Evolutionary conservation across 169 alveolate genomes (phyloP).

Genomic region (Plasmodium gallinaceum): DNA sequence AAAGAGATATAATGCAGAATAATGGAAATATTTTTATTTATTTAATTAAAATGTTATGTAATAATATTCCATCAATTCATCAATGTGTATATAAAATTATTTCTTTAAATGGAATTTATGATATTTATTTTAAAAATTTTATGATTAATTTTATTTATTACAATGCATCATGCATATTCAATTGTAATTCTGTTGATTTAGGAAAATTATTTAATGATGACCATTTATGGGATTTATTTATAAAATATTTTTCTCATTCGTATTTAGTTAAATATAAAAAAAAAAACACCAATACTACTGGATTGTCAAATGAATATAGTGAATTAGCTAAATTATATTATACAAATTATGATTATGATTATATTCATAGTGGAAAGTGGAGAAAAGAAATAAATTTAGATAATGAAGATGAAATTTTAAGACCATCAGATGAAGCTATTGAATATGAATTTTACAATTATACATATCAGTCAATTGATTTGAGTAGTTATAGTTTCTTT

Average conservation of each 20-base stretch:
- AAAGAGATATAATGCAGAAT: slow-evolving; percentile 61
- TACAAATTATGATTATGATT: slow-evolving; percentile 48
- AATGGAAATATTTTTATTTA: slow-evolving; percentile 49
- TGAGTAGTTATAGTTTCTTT: slow-evolving; percentile 45
- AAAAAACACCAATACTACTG: not conserved
- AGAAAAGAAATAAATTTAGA: slow-evolving; percentile 43
- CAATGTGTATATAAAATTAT: slow-evolving; percentile 66
- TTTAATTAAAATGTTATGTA: slow-evolving; percentile 48
- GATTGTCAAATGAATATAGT: slow-evolving; percentile 6
- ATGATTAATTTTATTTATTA: slow-evolving; percentile 72
- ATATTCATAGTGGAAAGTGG: slow-evolving; percentile 73
- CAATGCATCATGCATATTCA: slow-evolving; percentile 44
- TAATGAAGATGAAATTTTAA: slow-evolving; percentile 58
- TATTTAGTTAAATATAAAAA: slow-evolving; percentile 64
- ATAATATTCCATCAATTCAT: slow-evolving; percentile 63
- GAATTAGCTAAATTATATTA: slow-evolving; percentile 32
- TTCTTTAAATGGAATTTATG: slow-evolving; percentile 58
- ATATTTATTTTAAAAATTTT: slow-evolving; percentile 60
- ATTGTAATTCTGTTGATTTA: slow-evolving; percentile 35
- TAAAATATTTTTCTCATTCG: slow-evolving; percentile 36
- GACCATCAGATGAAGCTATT: slow-evolving; percentile 54
- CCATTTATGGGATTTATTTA: slow-evolving; percentile 50
- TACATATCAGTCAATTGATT: slow-evolving; percentile 56
- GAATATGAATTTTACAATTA: slow-evolving; percentile 75
- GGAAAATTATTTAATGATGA: slow-evolving; percentile 72